phyloP scores from a whole-genome alignment of 139 green algal genomes.

The Monoraphidium neglectum region DNA sequence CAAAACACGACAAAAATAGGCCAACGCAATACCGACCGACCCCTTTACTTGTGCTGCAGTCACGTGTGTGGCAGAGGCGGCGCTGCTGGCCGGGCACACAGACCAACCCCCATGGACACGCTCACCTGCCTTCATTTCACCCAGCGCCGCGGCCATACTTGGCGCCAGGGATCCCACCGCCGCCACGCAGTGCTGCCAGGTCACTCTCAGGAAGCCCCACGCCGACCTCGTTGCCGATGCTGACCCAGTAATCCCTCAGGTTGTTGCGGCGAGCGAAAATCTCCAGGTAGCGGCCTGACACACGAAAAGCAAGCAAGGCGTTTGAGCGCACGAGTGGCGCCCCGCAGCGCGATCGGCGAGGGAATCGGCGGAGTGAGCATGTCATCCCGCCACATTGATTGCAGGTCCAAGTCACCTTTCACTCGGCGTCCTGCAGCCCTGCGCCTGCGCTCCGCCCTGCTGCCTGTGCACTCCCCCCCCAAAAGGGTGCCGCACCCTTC shows the following conservation, averaged over 20 bases:
- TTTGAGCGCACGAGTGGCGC: too few relatives aligned
- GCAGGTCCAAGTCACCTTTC: too few relatives aligned
- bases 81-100: neutral
- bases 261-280: constrained; percentile 97
- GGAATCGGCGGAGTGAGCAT: too few relatives aligned
- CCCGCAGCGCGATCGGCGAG: too few relatives aligned
- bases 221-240: constrained; percentile 92
- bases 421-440: neutral
- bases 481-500: too few relatives aligned
- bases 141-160: too few relatives aligned
- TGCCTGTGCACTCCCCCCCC: neutral
- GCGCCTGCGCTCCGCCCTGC: neutral
- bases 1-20: too few relatives aligned
- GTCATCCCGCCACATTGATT: too few relatives aligned
- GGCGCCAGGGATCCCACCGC: too few relatives aligned
- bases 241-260: constrained; percentile 91
- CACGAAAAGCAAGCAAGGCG: too few relatives aligned
- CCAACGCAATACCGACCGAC: too few relatives aligned
- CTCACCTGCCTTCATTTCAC: neutral
- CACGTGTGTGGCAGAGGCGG: neutral
- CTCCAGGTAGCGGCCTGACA: constrained; percentile 86
- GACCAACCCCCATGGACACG: constrained; percentile 3
- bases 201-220: constrained; percentile 58
- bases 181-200: constrained; percentile 3
- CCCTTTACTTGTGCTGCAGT: too few relatives aligned